Percentiles rank a stretch among this genome's conserved stretches.
Evolutionary conservation across 2,329 filamentous ascomycete species (phyloP).

Genomic region (Phoma sp.): DNA sequence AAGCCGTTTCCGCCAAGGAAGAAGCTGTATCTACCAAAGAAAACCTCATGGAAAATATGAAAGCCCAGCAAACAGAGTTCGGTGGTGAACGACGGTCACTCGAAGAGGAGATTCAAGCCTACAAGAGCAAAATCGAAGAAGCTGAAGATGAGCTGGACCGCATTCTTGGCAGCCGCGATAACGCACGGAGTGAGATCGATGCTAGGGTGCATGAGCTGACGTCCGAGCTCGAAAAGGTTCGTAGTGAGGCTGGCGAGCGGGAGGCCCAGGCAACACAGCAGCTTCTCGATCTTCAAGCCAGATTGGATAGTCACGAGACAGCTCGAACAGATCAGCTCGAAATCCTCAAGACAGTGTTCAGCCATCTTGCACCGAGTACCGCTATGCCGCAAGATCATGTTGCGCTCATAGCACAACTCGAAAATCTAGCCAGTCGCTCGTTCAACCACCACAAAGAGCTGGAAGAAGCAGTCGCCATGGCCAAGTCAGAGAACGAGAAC

Average conservation of each 20-base stretch:
- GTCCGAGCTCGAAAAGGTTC: conserved; percentile 71
- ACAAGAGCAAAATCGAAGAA: conserved; percentile 82
- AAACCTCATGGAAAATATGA: conserved; percentile 93
- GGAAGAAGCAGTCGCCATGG: conserved; percentile 54
- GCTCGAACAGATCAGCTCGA: conserved; percentile 36
- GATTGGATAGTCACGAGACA: conserved; percentile 62
- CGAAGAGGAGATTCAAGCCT: conserved; percentile 77
- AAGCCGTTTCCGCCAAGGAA: conserved; percentile 88
- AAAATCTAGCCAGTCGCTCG: conserved; percentile 52
- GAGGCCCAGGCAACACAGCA: conserved; percentile 50
- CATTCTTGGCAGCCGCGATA: conserved; percentile 80
- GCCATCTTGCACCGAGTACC: conserved; percentile 46
- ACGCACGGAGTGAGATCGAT: conserved; percentile 75
- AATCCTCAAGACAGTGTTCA: conserved; percentile 44
- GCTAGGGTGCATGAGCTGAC: conserved; percentile 72
- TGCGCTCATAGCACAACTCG: conserved; percentile 51
- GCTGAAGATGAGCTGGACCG: conserved; percentile 91
- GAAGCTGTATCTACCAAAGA: conserved; percentile 92
- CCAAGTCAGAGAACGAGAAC: conserved; percentile 55
- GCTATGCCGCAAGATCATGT: conserved; percentile 47
- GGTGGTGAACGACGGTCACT: conserved; percentile 81
- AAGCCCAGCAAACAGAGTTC: conserved; percentile 89
- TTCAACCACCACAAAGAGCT: conserved; percentile 54
- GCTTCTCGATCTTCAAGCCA: conserved; percentile 61
- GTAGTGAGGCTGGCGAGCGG: conserved; percentile 57